A percentile compares a stretch with the other conserved stretches of the same genome.
These are phyloP conservation scores for Diophrys sp. DNA, from an alignment of 73 alveolate species.

Conservation along the genomic window DNA sequence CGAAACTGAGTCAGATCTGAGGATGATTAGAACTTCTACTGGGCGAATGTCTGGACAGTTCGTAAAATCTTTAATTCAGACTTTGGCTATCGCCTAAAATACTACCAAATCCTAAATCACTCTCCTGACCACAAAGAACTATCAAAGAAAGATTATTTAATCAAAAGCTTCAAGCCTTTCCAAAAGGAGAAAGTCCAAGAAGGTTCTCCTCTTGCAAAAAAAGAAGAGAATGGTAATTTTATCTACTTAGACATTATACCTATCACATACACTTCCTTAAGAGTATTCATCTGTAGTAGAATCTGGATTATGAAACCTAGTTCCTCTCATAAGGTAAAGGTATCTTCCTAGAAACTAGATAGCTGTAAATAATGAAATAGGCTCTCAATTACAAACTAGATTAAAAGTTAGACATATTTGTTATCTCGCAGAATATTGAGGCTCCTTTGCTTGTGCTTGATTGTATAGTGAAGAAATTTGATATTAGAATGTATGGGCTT, in stretches of 20 bases:
- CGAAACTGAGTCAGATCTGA: too few relatives aligned
- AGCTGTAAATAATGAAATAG: slow-evolving; percentile 60
- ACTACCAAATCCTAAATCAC: slow-evolving; percentile 89
- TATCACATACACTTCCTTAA: slow-evolving; percentile 95
- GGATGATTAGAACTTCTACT: slow-evolving; percentile 94
- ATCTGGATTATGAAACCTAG: slow-evolving; percentile 99
- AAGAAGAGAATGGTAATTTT: slow-evolving; percentile 76
- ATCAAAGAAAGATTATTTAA: slow-evolving; percentile 98
- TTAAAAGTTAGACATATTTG: slow-evolving; percentile 87
- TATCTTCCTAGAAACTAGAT: slow-evolving; percentile 93
- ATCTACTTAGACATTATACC: slow-evolving; percentile 90
- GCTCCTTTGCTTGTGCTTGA: slow-evolving; percentile 70
- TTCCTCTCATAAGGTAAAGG: slow-evolving; percentile 97
- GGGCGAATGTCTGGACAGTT: slow-evolving; percentile 96
- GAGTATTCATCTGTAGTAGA: slow-evolving; percentile 96
- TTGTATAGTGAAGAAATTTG: slow-evolving; percentile 85
- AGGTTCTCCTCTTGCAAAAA: slow-evolving; percentile 72
- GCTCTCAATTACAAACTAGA: slow-evolving; percentile 11
- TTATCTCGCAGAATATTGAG: slow-evolving; percentile 79
- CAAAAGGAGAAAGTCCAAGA: slow-evolving; percentile 95
- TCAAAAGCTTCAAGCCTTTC: slow-evolving; percentile 95
- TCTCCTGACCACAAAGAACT: slow-evolving; percentile 99
- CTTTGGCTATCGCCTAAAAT: slow-evolving; percentile 71
- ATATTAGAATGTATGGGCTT: slow-evolving; percentile 77
- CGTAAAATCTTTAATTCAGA: slow-evolving; percentile 93